Percentiles rank a stretch among this genome's conserved stretches.
Conservation (phyloP, 805 yeast genomes). For the Candida ficus region DNA sequence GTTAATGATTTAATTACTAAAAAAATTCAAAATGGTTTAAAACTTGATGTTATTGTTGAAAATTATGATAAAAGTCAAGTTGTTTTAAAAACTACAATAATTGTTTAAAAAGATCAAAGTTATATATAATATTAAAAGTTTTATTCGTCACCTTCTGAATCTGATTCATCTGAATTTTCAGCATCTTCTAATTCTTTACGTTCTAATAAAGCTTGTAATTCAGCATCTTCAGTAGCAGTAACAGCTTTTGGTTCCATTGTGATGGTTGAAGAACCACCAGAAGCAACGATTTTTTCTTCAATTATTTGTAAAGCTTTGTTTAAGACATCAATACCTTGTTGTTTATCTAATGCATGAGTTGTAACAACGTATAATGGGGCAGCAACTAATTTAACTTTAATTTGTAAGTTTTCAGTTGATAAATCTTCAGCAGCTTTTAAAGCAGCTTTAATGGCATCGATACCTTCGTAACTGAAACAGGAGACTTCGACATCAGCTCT, state of each 20-base stretch:
- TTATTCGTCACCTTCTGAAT: slow-evolving; percentile 37
- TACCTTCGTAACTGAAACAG: slow-evolving; percentile 95
- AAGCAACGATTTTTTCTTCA: slow-evolving; percentile 57
- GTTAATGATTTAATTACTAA: neutral
- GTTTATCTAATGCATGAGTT: slow-evolving; percentile 88
- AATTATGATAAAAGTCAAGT: neutral
- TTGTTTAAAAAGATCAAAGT: neutral
- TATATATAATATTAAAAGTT: neutral
- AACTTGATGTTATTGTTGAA: neutral
- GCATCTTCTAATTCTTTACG: slow-evolving; percentile 82
- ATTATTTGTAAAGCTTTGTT: slow-evolving; percentile 77
- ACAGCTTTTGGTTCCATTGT: slow-evolving; percentile 99
- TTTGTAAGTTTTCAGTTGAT: slow-evolving; percentile 79
- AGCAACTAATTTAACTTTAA: slow-evolving; percentile 92
- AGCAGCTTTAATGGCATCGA: slow-evolving; percentile 92
- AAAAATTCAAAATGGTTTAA: neutral
- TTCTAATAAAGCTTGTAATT: slow-evolving; percentile 92
- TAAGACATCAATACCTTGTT: slow-evolving; percentile 75
- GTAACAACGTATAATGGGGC: slow-evolving; percentile 95
- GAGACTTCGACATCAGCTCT: slow-evolving; percentile 99
- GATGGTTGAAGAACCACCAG: slow-evolving; percentile 84
- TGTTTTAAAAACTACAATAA: neutral
- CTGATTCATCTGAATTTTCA: slow-evolving; percentile 73
- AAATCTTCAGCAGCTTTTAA: slow-evolving; percentile 80
- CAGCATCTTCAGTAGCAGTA: slow-evolving; percentile 97